A percentile compares a stretch with the other conserved stretches of the same genome.
Evolutionary conservation across 352 stramenopile species (phyloP).

Genomic region (Pythium rishiriense): DNA sequence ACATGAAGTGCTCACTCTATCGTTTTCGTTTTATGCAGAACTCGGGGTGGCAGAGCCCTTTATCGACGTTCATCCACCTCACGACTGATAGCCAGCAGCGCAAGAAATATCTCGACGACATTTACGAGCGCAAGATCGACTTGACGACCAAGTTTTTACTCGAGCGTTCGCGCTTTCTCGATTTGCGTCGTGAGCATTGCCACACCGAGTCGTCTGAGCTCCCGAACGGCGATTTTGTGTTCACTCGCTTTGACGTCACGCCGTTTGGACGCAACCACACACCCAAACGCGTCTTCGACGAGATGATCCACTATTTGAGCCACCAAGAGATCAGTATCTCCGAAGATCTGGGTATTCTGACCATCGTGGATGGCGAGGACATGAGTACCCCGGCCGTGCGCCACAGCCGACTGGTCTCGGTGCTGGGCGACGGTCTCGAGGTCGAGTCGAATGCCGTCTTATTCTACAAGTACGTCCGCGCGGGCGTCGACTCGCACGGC

Average conservation of each 20-base stretch:
- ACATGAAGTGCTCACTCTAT: background rate
- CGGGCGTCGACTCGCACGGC: slow-evolving; percentile 5
- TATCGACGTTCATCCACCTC: slow-evolving; percentile 22
- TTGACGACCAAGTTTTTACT: slow-evolving; percentile 14
- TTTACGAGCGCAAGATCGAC: slow-evolving; percentile 12
- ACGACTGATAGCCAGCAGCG: slow-evolving; percentile 6
- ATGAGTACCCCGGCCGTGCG: slow-evolving; percentile 7
- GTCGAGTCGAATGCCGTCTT: slow-evolving; percentile 22
- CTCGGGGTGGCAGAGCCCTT: slow-evolving; percentile 4
- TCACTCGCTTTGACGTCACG: slow-evolving; percentile 27
- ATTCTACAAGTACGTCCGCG: slow-evolving; percentile 17
- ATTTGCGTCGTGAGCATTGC: slow-evolving; percentile 14
- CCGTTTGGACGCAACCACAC: slow-evolving; percentile 4
- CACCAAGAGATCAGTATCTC: slow-evolving; percentile 30
- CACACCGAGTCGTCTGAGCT: slow-evolving; percentile 19
- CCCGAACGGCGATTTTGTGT: slow-evolving; percentile 22
- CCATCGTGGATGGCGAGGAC: slow-evolving; percentile 23
- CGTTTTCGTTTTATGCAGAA: background rate
- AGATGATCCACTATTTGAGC: slow-evolving; percentile 16
- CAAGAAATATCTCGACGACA: background rate
- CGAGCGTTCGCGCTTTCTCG: slow-evolving; percentile 18
- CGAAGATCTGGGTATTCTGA: slow-evolving; percentile 26
- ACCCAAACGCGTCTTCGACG: slow-evolving; percentile 19
- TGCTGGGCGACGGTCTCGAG: slow-evolving; percentile 15
- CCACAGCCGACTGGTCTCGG: slow-evolving; percentile 18